Evolutionary conservation across 176 grass and related monocot genomes (phyloP).

Genomic region (Phyllostachys edulis): DNA sequence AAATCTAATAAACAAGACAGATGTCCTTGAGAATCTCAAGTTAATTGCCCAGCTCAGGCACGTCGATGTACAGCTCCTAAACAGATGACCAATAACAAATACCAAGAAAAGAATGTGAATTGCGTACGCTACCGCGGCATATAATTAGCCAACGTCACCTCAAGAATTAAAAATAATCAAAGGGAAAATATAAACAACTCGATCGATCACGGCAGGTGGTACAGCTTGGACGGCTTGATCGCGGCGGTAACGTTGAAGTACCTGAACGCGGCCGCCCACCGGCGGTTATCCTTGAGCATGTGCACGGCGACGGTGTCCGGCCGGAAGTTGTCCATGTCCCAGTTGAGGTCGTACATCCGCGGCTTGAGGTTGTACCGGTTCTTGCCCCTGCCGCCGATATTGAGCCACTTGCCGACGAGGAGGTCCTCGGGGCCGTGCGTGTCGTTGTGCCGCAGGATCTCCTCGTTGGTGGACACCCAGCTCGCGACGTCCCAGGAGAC

Average conservation of each 20-base stretch:
- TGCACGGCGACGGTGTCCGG: constrained; percentile 78
- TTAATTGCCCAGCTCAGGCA: background rate
- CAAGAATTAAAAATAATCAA: background rate
- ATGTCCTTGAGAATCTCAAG: background rate
- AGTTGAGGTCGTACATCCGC: constrained; percentile 67
- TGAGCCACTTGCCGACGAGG: constrained; percentile 63
- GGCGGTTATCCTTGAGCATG: constrained; percentile 62
- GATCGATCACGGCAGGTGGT: constrained; percentile 39
- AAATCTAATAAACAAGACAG: no score
- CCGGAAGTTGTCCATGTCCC: constrained; percentile 45
- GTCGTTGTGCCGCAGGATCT: constrained; percentile 48
- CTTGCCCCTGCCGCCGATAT: constrained; percentile 44
- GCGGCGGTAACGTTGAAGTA: constrained; percentile 71
- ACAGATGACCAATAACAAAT: background rate
- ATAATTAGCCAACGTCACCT: background rate
- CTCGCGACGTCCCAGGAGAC: constrained; percentile 61
- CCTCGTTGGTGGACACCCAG: constrained; percentile 52
- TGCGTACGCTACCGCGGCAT: background rate
- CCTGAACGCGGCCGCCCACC: constrained; percentile 55
- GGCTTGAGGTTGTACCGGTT: constrained; percentile 61
- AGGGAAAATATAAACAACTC: background rate
- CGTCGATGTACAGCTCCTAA: background rate
- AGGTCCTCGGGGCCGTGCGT: constrained; percentile 69
- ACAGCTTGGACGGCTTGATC: constrained; percentile 24
- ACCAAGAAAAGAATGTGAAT: background rate